phyloP scores from a whole-genome alignment of 768 basidiomycete genomes.

The Pleurotus pulmonarius region DNA sequence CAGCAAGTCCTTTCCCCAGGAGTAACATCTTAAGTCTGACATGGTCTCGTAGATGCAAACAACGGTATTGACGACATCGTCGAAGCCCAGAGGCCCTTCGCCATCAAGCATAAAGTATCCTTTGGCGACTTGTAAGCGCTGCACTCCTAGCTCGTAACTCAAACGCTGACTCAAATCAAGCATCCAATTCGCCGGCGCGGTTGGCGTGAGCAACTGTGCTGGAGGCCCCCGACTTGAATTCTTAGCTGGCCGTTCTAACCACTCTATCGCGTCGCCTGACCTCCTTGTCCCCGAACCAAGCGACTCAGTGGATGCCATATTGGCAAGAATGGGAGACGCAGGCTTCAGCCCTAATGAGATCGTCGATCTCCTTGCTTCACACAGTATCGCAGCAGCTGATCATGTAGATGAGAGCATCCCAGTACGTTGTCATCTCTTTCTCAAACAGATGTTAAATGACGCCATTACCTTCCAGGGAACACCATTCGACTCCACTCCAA shows the following conservation, averaged over 20 bases:
- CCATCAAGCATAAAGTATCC: slow-evolving; percentile 24
- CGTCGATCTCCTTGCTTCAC: slow-evolving; percentile 11
- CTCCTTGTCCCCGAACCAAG: background rate
- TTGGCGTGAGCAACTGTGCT: slow-evolving; percentile 23
- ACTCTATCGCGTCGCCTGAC: background rate
- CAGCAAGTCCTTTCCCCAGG: slow-evolving; percentile 10
- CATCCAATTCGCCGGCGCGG: slow-evolving; percentile 31
- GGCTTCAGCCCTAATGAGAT: slow-evolving; percentile 13
- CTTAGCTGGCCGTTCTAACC: background rate
- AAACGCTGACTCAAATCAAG: background rate
- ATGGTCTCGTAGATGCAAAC: slow-evolving; percentile 16
- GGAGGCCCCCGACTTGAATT: slow-evolving; percentile 4
- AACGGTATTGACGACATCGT: slow-evolving; percentile 28
- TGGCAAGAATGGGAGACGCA: slow-evolving; percentile 13
- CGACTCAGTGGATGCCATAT: slow-evolving; percentile 10
- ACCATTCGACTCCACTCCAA: slow-evolving; percentile 28
- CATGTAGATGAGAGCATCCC: slow-evolving; percentile 17
- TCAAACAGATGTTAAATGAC: slow-evolving; percentile 4
- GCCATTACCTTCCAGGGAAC: slow-evolving; percentile 13
- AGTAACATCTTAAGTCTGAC: background rate
- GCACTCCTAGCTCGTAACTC: background rate
- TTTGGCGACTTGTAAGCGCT: slow-evolving; percentile 32
- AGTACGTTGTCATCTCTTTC: slow-evolving; percentile 9
- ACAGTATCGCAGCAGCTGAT: slow-evolving; percentile 13
- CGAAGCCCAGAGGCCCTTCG: slow-evolving; percentile 23